Evolutionary conservation across 495 filamentous ascomycete species (phyloP).

Genomic region (Penicillium soppii): DNA sequence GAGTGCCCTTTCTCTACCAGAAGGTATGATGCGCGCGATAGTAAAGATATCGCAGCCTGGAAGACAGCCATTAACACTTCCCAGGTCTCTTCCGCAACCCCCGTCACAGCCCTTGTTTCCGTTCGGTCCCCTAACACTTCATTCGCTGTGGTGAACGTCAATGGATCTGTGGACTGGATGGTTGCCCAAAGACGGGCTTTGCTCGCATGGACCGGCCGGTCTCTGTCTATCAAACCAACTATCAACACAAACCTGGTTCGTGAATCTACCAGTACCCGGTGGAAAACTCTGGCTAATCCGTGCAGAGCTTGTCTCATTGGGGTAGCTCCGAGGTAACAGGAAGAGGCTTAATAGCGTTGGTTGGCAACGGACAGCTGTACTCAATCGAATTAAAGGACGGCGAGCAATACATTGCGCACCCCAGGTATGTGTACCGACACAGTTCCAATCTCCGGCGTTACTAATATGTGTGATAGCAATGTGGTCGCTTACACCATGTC

Average conservation of each 20-base stretch:
- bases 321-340: constrained; percentile 85
- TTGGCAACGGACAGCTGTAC: constrained; percentile 83
- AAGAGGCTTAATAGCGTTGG: constrained; percentile 79
- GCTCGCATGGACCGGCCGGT: constrained; percentile 94
- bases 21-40: constrained; percentile 38
- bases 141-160: constrained; percentile 81
- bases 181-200: constrained; percentile 79
- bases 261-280: background rate
- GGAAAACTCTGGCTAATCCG: constrained; percentile 37
- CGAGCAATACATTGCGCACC: constrained; percentile 87
- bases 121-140: constrained; percentile 82
- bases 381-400: constrained; percentile 72
- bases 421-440: constrained; percentile 45
- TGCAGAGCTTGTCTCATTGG: constrained; percentile 80
- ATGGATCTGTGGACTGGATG: constrained; percentile 97
- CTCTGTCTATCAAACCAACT: constrained; percentile 69
- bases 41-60: background rate
- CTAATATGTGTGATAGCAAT: constrained; percentile 53
- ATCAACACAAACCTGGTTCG: constrained; percentile 69
- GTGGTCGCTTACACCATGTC: constrained; percentile 85
- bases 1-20: constrained; percentile 94
- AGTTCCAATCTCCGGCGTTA: background rate
- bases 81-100: constrained; percentile 76
- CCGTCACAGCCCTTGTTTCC: constrained; percentile 81
- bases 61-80: constrained; percentile 2